Percentiles rank a stretch among this genome's conserved stretches.
Conservation (phyloP, 2,329 filamentous ascomycete species). For the Massarina eburnea region DNA sequence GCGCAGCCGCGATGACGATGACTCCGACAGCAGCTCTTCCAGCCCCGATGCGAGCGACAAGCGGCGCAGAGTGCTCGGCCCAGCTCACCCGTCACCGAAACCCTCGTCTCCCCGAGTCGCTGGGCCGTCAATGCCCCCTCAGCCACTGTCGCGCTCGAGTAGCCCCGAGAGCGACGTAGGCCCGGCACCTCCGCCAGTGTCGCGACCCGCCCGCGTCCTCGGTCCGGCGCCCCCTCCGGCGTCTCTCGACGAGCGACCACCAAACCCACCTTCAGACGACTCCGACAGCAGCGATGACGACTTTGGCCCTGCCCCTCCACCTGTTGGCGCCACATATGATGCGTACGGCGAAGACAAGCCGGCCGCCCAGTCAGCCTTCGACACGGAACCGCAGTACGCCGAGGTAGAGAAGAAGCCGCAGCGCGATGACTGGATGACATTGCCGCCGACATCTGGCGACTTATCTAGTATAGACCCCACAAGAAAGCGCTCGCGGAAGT, state of each 20-base stretch:
- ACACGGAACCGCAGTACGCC: conserved; percentile 31
- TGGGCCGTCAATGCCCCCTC: conserved; percentile 57
- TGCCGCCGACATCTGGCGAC: conserved; percentile 53
- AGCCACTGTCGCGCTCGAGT: conserved; percentile 27
- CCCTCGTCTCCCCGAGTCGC: conserved; percentile 42
- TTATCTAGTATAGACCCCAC: conserved; percentile 74
- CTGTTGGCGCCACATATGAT: conserved; percentile 19
- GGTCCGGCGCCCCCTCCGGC: conserved; percentile 59
- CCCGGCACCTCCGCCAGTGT: conserved; percentile 46
- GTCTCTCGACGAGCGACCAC: conserved; percentile 49
- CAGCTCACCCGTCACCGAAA: conserved; percentile 54
- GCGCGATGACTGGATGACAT: conserved; percentile 70
- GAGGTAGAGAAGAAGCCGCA: conserved; percentile 52
- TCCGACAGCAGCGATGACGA: conserved; percentile 46
- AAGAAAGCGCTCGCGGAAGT: conserved; percentile 78
- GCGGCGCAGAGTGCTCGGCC: conserved; percentile 56
- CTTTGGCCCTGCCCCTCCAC: conserved; percentile 50
- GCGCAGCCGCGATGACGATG: conserved; percentile 52
- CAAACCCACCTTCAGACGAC: conserved; percentile 39
- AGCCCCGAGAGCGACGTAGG: conserved; percentile 31
- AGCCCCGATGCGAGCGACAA: conserved; percentile 50
- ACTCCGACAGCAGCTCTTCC: conserved; percentile 44
- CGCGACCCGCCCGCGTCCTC: conserved; percentile 44
- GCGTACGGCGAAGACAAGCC: conserved; percentile 12
- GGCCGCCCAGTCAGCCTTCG: conserved; percentile 31